phyloP scores from a whole-genome alignment of 1,139 yeast species.

The Yamadazyma diospyri region DNA sequence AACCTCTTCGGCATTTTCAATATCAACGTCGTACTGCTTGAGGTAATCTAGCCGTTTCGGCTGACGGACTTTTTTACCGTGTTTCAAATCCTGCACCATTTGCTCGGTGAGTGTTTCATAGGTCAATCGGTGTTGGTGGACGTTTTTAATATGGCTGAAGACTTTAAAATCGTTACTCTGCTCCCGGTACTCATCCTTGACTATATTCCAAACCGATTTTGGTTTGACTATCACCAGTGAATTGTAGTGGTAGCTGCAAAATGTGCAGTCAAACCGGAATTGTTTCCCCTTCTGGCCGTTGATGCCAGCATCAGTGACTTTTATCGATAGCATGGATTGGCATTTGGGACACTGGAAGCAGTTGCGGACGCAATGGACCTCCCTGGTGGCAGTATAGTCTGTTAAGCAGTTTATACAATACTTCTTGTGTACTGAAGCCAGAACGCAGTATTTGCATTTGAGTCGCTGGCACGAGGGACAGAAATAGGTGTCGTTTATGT shows the following conservation, averaged over 20 bases:
- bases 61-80: slow-evolving; percentile 11
- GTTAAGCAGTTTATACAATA: slow-evolving; percentile 38
- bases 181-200: slow-evolving; percentile 16
- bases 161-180: not conserved
- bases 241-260: slow-evolving; percentile 26
- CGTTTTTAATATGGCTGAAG: slow-evolving; percentile 3
- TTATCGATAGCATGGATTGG: slow-evolving; percentile 23
- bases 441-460: slow-evolving; percentile 26
- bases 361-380: slow-evolving; percentile 29
- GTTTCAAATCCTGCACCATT: slow-evolving; percentile 10
- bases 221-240: slow-evolving; percentile 34
- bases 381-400: slow-evolving; percentile 26
- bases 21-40: slow-evolving; percentile 12
- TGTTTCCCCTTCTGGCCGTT: slow-evolving; percentile 27
- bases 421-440: slow-evolving; percentile 22
- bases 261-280: slow-evolving; percentile 31
- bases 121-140: slow-evolving; percentile 8
- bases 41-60: slow-evolving; percentile 14
- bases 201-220: slow-evolving; percentile 28
- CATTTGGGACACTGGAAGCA: slow-evolving; percentile 43
- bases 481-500: slow-evolving; percentile 24
- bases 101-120: slow-evolving; percentile 11
- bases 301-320: slow-evolving; percentile 18
- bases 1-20: slow-evolving; percentile 5
- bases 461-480: slow-evolving; percentile 37